Base-by-base conservation (phyloP, 805 yeast species). In the Candida ovalis region DNA sequence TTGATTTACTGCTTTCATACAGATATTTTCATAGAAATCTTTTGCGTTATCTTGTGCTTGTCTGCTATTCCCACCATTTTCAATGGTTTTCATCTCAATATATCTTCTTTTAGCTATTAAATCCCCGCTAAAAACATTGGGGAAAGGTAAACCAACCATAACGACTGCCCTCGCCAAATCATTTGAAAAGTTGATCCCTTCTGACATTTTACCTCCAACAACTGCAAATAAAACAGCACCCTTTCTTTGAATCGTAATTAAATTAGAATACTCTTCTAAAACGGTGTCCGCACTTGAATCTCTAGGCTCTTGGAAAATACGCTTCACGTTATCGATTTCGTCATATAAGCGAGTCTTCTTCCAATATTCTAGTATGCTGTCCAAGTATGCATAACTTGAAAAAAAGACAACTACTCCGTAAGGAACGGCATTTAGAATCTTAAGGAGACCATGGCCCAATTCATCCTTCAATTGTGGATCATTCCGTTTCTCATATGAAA, bases 1-100 rank as follows among this genome's bases (percentile, higher is more conserved):
- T 64, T 91, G 98, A 61, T 91, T 91, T 0, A 91, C 89, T 0
- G 96, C 86, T 45, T 90, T 80, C 94, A 92, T 86, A 60, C 96
- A 90, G 6, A 88, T 70, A 57, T 87, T 88, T 56, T 90, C 96
- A 58, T 87, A 85, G 57, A 80, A 88, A 28, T 76, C 77, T 24
- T 72, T 69, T 1, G 84, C 71, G 3, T 75, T 77, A 7, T 59
- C 66, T 30, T 61, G 61, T 0, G 91, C 87, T 23, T 71, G 71
- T 22, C 60, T 54, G 10, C 47, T 53, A 1, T 81, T 63, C 0
- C 76, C 77, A 0, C 89, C 88, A 3, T 62, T 62, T 19, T 61
- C 66, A 1, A 75, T n/a, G 0, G 81, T 74, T 36, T 68, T 69
- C 2, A 67, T 60, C 54, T 85, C 88, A 33, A 91, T 76, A 58